Evolutionary conservation across 2,329 filamentous ascomycete species (phyloP), one percentile per base, ranked within the genome.

Genomic region (Akanthomyces muscarius): DNA sequence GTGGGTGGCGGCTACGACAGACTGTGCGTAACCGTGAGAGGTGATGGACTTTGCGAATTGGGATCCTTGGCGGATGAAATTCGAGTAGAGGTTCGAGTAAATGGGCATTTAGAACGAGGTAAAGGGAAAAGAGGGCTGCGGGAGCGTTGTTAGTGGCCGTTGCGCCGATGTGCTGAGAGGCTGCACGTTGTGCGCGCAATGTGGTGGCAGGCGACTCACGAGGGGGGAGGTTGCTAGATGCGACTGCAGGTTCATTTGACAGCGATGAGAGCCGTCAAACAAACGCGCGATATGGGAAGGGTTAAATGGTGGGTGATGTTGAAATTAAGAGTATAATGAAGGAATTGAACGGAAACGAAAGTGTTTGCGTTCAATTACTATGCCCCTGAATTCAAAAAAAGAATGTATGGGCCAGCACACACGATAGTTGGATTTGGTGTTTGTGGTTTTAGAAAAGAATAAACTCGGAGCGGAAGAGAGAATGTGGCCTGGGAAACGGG

Each of bases 211-310:
- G 48, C 62, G 36, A 64, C 45, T 55, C 52, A 58, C 54, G 36
- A 52, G 62, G 56, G 56, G 62, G 56, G 56, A 44, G 52, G 36
- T 56, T 23, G 57, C 48, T 58, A 51, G 28, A 59, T 44, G 63
- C 79, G 79, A 81, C 81, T 93, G 92, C 93, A 97, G 92, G 92
- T 95, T 97, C 93, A 97, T 97, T 92, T 94, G 91, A 96, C 92
- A 93, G 91, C 89, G 76, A 68, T 70, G 66, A 45, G 74, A 80
- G 88, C 88, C 90, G 91, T 83, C 92, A 95, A 96, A 89, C 83
- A 92, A 96, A 88, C 91, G 91, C 92, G 92, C 91, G 77, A 77
- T 71, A 68, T 71, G 71, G 68, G 64, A 55, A 48, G 16, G 48
- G 68, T 69, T 67, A 66, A 66, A 66, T 44, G 30, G 52, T 51